Base-by-base conservation (phyloP, 2,329 filamentous ascomycete species). In the Helicocarpus griseus region DNA sequence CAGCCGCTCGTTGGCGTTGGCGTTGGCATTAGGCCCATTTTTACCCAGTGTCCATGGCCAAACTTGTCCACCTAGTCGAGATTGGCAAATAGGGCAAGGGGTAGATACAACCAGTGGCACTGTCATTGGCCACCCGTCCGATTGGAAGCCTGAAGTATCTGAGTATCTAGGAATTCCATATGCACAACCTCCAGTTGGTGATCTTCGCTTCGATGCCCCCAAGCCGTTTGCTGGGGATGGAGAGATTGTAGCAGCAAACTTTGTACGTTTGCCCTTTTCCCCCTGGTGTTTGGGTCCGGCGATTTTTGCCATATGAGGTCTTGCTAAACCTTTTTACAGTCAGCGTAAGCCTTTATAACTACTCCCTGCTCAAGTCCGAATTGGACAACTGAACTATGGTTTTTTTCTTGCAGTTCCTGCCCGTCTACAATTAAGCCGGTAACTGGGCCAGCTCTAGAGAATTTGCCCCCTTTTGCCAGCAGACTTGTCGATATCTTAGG, bases 121-220 rank as follows among this genome's bases (percentile, higher is more conserved):
- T 17, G 19, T 48, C 22, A 28, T 31, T 21, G 44, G 44, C 19
- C 44, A 48, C 29, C 17, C 26, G 19, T 48, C 44, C 19, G 17
- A 31, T 9, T 33, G 44, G 31, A 19, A 48, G 13, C 26, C 44
- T 14, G 26, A 1, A 19, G 44, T 48, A 5, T 48, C 44, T 14
- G 44, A 29, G n/a, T 48, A 31, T 21, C 44, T 48, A 13, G 44
- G 44, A 14, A 48, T 48, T 33, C 44, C 44, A 1, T 48, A 31
- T 48, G 44, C 44, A n/a, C 24, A 33, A 31, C 44, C 44, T 6
- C 44, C 44, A 6, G 24, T 48, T 31, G 41, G 41, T 26, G 41
- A 45, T 7, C 28, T 45, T n/a, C 26, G 44, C 11, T 48, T 48
- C 26, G 31, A 14, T 17, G 24, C 44, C 13, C 44, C 44, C 14